Percentiles rank a stretch among this genome's conserved stretches.
Conservation (phyloP, 2,329 filamentous ascomycete genomes). For the Tothia fuscella region DNA sequence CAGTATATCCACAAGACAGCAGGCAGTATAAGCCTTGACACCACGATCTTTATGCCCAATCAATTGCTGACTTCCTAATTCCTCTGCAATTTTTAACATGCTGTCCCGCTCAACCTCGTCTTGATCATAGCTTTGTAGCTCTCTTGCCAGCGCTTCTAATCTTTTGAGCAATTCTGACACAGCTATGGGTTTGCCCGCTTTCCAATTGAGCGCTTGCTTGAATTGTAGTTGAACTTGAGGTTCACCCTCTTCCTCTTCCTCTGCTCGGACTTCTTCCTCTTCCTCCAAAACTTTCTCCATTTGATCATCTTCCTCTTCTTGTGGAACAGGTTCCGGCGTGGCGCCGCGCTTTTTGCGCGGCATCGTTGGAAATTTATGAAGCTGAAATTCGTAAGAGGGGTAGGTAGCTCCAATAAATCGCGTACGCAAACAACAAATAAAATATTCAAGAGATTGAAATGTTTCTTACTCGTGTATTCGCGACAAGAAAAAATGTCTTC, state of each 20-base stretch:
- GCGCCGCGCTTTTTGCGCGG: background rate
- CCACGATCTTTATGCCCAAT: slow-evolving; percentile 87
- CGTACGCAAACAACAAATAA: too few species aligned
- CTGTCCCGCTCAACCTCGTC: slow-evolving; percentile 74
- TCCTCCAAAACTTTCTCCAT: slow-evolving; percentile 1
- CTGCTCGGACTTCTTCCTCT: background rate
- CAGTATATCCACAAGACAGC: slow-evolving; percentile 86
- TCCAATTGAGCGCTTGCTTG: slow-evolving; percentile 79
- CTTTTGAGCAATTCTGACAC: slow-evolving; percentile 71
- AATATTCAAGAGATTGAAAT: too few species aligned
- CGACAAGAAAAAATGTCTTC: too few species aligned
- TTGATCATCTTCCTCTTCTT: background rate
- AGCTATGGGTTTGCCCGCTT: slow-evolving; percentile 77
- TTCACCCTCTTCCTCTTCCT: slow-evolving; percentile 3
- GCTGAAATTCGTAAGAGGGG: too few species aligned
- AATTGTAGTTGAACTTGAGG: slow-evolving; percentile 46
- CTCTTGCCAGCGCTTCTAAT: slow-evolving; percentile 67
- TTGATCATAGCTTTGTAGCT: slow-evolving; percentile 78
- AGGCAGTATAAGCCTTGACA: slow-evolving; percentile 77
- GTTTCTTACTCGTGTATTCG: too few species aligned
- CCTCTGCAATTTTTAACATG: slow-evolving; percentile 71
- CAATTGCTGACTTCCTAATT: slow-evolving; percentile 70
- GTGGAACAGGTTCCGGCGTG: background rate
- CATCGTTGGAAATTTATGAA: too few species aligned
- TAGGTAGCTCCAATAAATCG: too few species aligned